Percentiles rank a stretch among this genome's conserved stretches.
Conservation (phyloP, 2,329 filamentous ascomycete species). For the Phialemoniopsis sp. region DNA sequence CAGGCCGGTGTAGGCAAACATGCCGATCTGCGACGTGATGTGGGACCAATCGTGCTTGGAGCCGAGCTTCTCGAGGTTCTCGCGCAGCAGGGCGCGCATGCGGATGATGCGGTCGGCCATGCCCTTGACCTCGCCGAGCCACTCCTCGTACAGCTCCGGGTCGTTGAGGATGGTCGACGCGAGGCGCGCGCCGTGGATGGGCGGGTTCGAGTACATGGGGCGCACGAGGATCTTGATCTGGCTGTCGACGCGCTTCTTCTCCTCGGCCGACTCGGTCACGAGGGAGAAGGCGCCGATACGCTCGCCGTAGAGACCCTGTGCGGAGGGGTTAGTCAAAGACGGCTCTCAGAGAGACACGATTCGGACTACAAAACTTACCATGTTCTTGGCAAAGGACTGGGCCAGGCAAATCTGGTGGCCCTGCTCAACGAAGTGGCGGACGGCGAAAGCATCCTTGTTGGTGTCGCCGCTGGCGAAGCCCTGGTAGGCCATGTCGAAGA, state of each 20-base stretch:
- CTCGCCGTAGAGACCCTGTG: slow-evolving; percentile 91
- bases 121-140: slow-evolving; percentile 93
- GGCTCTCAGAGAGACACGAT: not conserved
- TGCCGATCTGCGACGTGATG: slow-evolving; percentile 98
- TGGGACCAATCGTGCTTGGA: slow-evolving; percentile 98
- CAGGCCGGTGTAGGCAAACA: slow-evolving; percentile 98
- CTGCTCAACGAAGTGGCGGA: slow-evolving; percentile 89
- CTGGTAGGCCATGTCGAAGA: slow-evolving; percentile 99
- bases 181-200: slow-evolving; percentile 92
- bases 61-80: slow-evolving; percentile 90
- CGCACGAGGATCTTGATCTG: slow-evolving; percentile 98
- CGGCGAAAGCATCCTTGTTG: slow-evolving; percentile 87
- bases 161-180: slow-evolving; percentile 90
- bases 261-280: slow-evolving; percentile 73
- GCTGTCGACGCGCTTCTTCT: slow-evolving; percentile 94
- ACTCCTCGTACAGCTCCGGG: slow-evolving; percentile 81
- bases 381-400: slow-evolving; percentile 99
- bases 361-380: slow-evolving; percentile 51
- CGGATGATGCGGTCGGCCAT: slow-evolving; percentile 99
- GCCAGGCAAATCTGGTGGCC: slow-evolving; percentile 84
- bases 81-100: slow-evolving; percentile 92
- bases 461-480: slow-evolving; percentile 93
- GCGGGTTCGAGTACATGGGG: slow-evolving; percentile 96
- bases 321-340: not conserved
- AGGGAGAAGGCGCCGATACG: slow-evolving; percentile 96